Conservation (phyloP, 2,329 filamentous ascomycete species). For the Neurospora sp. region DNA sequence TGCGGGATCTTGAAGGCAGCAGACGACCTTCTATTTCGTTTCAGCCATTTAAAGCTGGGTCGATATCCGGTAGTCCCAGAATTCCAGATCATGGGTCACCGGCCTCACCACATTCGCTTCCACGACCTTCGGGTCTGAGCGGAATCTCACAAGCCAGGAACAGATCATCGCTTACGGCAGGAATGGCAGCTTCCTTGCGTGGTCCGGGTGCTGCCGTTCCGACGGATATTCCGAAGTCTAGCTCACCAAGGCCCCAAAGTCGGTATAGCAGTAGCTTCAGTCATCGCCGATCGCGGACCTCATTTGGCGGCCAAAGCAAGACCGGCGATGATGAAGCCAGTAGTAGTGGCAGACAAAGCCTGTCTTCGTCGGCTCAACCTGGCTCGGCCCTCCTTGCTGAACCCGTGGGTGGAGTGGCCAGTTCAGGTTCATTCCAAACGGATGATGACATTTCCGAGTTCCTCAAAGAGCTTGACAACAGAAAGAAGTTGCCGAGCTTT, state of each 20-base stretch:
- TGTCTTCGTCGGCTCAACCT: conserved; percentile 62
- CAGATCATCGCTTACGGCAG: conserved; percentile 61
- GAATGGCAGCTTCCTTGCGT: conserved; percentile 64
- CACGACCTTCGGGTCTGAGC: conserved; percentile 36
- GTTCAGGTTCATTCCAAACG: conserved; percentile 56
- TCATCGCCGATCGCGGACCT: conserved; percentile 68
- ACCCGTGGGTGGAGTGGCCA: conserved; percentile 47
- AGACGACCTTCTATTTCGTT: conserved; percentile 81
- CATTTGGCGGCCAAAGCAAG: conserved; percentile 62
- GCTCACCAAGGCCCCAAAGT: conserved; percentile 73
- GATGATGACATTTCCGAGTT: conserved; percentile 95
- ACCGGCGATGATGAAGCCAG: conserved; percentile 60
- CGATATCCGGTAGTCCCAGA: conserved; percentile 77
- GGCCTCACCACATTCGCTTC: conserved; percentile 44
- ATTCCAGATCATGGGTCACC: conserved; percentile 40
- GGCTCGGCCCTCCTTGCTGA: conserved; percentile 73
- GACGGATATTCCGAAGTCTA: conserved; percentile 51
- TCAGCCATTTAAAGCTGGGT: conserved; percentile 92
- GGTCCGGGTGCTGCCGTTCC: conserved; percentile 53
- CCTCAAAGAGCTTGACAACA: conserved; percentile 75
- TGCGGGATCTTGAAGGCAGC: conserved; percentile 41
- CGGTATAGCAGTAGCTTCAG: conserved; percentile 93
- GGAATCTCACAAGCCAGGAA: conserved; percentile 52
- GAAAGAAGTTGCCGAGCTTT: conserved; percentile 77
- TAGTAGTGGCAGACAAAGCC: conserved; percentile 72